Conservation (phyloP, 192 early-diverging fungal genomes). For the Fimicolochytrium jonesii region DNA sequence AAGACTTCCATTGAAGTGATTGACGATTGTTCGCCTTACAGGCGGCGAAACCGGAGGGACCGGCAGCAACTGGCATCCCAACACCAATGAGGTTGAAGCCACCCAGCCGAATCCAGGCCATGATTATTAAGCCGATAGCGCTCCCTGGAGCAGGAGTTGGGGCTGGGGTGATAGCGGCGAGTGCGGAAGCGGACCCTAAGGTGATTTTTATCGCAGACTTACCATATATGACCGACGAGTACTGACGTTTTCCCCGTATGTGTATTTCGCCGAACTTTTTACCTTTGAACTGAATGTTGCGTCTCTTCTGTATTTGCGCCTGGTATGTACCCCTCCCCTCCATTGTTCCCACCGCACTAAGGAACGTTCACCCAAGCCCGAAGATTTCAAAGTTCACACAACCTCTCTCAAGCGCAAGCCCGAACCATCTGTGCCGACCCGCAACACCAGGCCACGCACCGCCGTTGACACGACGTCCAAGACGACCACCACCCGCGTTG, state of each 20-base stretch:
- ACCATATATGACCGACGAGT: not conserved
- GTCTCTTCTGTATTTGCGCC: no score
- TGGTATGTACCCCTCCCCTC: not conserved
- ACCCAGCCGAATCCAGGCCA: conserved; percentile 19
- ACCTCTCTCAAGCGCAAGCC: conserved; percentile 29
- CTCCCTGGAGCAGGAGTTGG: no score
- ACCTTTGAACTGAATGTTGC: no score
- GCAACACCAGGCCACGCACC: conserved; percentile 8
- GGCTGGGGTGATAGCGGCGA: no score
- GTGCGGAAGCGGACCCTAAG: no score
- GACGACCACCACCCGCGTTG: conserved; percentile 2
- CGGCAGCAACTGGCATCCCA: not conserved
- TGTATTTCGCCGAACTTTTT: not conserved
- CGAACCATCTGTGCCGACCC: not conserved
- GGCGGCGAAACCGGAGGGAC: no score
- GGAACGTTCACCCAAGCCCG: conserved; percentile 1
- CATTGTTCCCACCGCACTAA: not conserved
- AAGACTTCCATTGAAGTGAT: no score
- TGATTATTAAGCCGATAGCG: conserved; percentile 13
- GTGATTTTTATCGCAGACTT: no score
- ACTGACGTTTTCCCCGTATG: not conserved
- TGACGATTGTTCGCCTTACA: no score
- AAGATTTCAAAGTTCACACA: conserved; percentile 26
- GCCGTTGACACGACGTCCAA: not conserved
- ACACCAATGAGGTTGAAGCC: conserved; percentile 17